Evolutionary conservation across 1,284 basidiomycete species (phyloP).

Genomic region (Peniophora sp.): DNA sequence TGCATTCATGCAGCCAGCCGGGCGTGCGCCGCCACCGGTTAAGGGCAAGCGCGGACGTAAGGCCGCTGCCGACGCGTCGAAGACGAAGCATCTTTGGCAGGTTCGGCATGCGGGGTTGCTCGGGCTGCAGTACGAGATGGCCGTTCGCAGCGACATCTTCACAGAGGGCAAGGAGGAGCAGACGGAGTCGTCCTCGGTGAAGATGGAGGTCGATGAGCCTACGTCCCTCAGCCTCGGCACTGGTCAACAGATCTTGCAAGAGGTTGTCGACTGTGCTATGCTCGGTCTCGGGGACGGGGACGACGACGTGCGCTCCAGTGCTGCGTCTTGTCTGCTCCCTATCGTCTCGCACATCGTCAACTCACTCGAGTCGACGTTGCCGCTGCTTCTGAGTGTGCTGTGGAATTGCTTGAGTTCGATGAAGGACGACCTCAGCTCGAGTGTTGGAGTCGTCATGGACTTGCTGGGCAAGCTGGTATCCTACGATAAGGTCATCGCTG

Average conservation of each 20-base stretch:
- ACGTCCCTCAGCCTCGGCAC: conserved; percentile 7
- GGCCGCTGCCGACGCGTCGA: conserved; percentile 21
- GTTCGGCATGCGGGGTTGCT: conserved; percentile 94
- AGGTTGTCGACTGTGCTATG: conserved; percentile 82
- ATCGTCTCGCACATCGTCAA: conserved; percentile 77
- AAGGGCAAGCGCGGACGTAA: conserved; percentile 35
- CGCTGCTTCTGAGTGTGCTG: conserved; percentile 73
- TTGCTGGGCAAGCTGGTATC: conserved; percentile 85
- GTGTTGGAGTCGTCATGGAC: conserved; percentile 97
- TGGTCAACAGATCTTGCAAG: conserved; percentile 54
- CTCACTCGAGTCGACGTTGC: conserved; percentile 67
- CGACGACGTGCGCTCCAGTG: conserved; percentile 95
- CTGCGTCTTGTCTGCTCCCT: conserved; percentile 87
- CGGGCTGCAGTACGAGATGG: conserved; percentile 97
- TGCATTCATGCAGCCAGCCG: conserved; percentile 21
- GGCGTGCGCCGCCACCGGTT: conserved; percentile 18
- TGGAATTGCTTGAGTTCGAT: conserved; percentile 91
- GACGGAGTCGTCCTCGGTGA: not conserved
- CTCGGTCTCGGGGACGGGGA: conserved; percentile 86
- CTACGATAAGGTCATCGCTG: conserved; percentile 72
- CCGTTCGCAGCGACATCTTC: conserved; percentile 83
- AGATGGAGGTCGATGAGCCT: conserved; percentile 9
- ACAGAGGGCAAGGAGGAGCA: conserved; percentile 31
- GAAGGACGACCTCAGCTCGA: conserved; percentile 96
- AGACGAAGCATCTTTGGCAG: conserved; percentile 67